Evolutionary conservation across 2,329 filamentous ascomycete species (phyloP).

Genomic region (Talaromyces sp.): DNA sequence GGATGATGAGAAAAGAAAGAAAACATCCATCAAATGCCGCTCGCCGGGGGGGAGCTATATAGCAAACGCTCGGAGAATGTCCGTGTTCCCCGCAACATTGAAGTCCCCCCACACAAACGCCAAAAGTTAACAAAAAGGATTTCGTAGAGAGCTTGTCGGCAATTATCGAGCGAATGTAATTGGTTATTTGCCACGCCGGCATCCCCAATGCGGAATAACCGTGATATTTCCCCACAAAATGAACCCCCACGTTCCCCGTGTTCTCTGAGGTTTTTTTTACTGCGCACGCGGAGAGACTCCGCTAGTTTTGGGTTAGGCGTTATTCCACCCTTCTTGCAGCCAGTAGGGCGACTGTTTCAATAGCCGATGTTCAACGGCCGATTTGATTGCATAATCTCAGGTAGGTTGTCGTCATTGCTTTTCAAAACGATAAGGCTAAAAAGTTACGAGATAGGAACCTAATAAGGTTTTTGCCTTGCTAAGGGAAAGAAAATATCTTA

Average conservation of each 20-base stretch:
- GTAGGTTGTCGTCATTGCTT: neutral
- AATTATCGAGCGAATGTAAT: neutral
- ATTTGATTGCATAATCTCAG: neutral
- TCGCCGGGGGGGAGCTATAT: neutral
- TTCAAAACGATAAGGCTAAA: neutral
- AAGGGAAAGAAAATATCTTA: neutral
- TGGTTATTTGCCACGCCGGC: neutral
- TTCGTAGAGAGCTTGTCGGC: neutral
- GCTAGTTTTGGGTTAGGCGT: neutral
- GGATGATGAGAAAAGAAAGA: neutral
- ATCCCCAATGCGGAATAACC: neutral
- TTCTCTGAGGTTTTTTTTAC: no score
- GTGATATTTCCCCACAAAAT: neutral
- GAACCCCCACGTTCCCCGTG: neutral
- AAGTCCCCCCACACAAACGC: neutral
- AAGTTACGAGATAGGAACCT: neutral
- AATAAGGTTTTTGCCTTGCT: neutral
- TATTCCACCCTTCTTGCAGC: neutral
- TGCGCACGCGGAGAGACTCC: neutral
- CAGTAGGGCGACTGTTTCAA: neutral
- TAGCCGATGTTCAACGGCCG: neutral
- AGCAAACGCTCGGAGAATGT: neutral
- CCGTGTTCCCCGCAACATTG: neutral
- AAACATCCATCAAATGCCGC: neutral
- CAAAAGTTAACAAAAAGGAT: neutral